Base-by-base conservation (phyloP, 768 basidiomycete species). In the Podaxis pistillaris region DNA sequence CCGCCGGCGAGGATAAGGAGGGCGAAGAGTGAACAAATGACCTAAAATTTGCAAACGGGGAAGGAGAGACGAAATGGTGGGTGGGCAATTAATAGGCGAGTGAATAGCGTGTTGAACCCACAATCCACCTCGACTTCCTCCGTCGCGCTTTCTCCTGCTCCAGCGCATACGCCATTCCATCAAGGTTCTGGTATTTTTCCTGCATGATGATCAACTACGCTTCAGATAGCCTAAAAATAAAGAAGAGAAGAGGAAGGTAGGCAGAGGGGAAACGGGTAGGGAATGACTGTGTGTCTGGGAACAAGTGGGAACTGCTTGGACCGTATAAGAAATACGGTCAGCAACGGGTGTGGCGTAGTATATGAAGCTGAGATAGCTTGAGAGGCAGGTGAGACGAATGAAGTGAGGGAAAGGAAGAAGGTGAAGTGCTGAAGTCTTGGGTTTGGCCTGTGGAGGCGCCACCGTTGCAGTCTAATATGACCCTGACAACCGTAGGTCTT, bases 101-200 rank as follows among this genome's bases (percentile, higher is more conserved):
- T 63, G 30, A 64, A 40, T 33, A 26, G 30, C 61, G 38, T 38
- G 26, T 19, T 24, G 33, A 4, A 80, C 87, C 67, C 64, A 89
- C 88, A 64, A 89, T 83, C 68, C 71, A 78, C 71, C 83, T 88
- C 55, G 84, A 84, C 28, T 83, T 80, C 56, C 69, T 73, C 62
- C 64, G 68, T 56, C 70, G 63, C 46, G 70, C 64, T 54, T 68
- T 65, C 61, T 68, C 70, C 64, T 74, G 74, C 59, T 78, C 74
- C 30, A 76, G 62, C 9, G 73, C 67, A 51, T 68, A 51, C 9
- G 67, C 60, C 72, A 73, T 72, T 17, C 46, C 47, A 22, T 58
- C 66, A 11, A 65, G 30, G n/a, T 56, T 60, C 58, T 63, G 64
- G 52, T 65, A 65, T 4, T 63, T 40, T 40, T 66, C 64, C 19